Conservation (phyloP, 768 basidiomycete genomes). For the Russula sp. region DNA sequence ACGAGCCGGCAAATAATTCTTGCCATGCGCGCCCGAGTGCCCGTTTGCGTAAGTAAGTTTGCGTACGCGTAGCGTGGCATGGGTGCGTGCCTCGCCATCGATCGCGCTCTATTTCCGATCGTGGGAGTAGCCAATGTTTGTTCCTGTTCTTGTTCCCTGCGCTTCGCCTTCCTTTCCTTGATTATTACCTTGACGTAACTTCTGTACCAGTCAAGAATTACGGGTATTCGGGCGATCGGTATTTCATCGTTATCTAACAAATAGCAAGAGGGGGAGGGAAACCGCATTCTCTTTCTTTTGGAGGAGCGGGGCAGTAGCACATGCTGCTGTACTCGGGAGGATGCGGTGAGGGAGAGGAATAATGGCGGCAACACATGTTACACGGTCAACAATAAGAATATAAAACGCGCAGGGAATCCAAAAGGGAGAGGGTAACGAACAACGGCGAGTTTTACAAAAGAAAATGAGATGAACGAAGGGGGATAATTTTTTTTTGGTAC, state of each 20-base stretch:
- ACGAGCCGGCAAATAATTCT: background rate
- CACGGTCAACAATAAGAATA: conserved; percentile 20
- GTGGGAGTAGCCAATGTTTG: background rate
- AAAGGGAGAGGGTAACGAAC: conserved; percentile 3
- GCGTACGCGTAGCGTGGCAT: background rate
- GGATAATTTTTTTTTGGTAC: background rate
- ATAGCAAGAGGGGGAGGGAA: background rate
- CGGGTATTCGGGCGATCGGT: background rate
- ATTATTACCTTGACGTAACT: background rate
- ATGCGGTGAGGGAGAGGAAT: background rate
- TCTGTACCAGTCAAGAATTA: background rate
- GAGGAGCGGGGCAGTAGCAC: background rate
- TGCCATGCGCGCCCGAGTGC: background rate
- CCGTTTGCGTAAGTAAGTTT: background rate
- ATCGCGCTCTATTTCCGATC: conserved; percentile 13
- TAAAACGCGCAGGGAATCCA: conserved; percentile 14
- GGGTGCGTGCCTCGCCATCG: background rate
- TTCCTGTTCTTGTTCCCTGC: background rate
- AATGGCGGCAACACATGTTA: conserved; percentile 9
- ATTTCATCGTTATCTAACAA: background rate
- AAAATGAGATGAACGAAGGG: background rate
- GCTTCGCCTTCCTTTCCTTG: background rate
- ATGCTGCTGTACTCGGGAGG: background rate
- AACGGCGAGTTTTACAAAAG: background rate
- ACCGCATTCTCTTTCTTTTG: background rate